A percentile compares a stretch with the other conserved stretches of the same genome.
phyloP scores from a whole-genome alignment of 2,329 filamentous ascomycete genomes.

The Microcyclospora pomicola region DNA sequence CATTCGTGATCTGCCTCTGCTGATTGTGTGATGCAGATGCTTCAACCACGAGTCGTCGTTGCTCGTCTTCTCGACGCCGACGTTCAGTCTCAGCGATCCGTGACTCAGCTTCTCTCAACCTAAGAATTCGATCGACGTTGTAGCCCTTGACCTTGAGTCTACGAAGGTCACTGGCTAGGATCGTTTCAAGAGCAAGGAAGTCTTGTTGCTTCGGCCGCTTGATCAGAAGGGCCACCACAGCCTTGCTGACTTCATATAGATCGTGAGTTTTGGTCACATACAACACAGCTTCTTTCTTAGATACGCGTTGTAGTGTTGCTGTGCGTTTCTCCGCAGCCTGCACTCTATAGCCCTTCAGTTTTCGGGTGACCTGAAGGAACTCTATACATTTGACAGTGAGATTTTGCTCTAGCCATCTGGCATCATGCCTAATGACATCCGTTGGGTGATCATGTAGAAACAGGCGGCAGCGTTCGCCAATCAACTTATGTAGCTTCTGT shows the following conservation, averaged over 20 bases:
- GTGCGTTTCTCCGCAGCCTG: constrained; percentile 62
- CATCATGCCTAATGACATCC: constrained; percentile 72
- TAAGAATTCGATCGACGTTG: constrained; percentile 88
- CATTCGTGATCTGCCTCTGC: not conserved
- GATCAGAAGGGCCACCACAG: constrained; percentile 68
- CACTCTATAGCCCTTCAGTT: constrained; percentile 56
- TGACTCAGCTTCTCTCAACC: constrained; percentile 75
- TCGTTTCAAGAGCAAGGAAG: constrained; percentile 78
- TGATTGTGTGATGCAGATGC: constrained; percentile 10
- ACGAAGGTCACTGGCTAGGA: constrained; percentile 71
- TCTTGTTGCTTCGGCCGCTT: constrained; percentile 76
- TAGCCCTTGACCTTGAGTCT: constrained; percentile 78
- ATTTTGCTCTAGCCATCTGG: constrained; percentile 81
- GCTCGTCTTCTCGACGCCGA: constrained; percentile 48
- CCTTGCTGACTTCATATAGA: constrained; percentile 83
- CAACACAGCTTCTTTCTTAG: constrained; percentile 47
- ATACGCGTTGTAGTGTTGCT: constrained; percentile 49
- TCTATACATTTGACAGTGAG: constrained; percentile 65
- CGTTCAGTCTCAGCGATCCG: constrained; percentile 74
- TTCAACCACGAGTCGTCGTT: constrained; percentile 31
- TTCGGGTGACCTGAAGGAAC: constrained; percentile 61
- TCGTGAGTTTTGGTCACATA: constrained; percentile 67
- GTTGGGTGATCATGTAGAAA: constrained; percentile 75
- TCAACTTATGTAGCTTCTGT: constrained; percentile 58
- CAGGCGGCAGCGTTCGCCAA: constrained; percentile 75